Conservation (phyloP, 805 yeast species). For the Maudiozyma turicensis region DNA sequence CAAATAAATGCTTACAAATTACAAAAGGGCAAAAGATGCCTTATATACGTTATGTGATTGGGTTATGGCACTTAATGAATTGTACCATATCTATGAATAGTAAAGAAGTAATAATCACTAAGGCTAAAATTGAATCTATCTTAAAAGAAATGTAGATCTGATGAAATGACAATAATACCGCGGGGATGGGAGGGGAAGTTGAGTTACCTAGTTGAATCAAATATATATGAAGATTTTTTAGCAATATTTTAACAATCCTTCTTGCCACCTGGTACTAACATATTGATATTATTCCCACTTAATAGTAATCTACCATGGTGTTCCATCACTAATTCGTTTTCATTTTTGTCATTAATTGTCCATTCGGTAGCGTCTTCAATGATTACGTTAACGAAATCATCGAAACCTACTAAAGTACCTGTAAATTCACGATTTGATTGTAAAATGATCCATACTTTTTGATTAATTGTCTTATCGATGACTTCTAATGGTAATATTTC, state of each 20-base stretch:
- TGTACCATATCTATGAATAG: constrained; percentile 25
- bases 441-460: constrained; percentile 64
- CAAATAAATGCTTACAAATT: constrained; percentile 22
- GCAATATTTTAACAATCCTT: constrained; percentile 3
- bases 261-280: constrained; percentile 51
- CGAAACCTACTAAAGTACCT: constrained; percentile 89
- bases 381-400: constrained; percentile 89
- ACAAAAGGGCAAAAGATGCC: constrained; percentile 14
- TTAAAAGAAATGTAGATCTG: not conserved
- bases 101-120: constrained; percentile 22
- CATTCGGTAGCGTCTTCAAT: constrained; percentile 52
- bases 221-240: not conserved
- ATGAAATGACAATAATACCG: too few species aligned
- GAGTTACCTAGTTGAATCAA: not conserved
- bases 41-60: constrained; percentile 18
- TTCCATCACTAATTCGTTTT: constrained; percentile 35
- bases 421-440: constrained; percentile 62
- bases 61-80: constrained; percentile 27
- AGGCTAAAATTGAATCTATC: constrained; percentile 17
- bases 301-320: constrained; percentile 51
- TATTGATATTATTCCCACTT: constrained; percentile 63
- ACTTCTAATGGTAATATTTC: constrained; percentile 63
- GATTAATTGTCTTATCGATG: constrained; percentile 80
- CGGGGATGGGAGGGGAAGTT: too few species aligned
- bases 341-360: constrained; percentile 11